Base-by-base conservation (phyloP, 768 basidiomycete species). In the Tephrocybe rancida region DNA sequence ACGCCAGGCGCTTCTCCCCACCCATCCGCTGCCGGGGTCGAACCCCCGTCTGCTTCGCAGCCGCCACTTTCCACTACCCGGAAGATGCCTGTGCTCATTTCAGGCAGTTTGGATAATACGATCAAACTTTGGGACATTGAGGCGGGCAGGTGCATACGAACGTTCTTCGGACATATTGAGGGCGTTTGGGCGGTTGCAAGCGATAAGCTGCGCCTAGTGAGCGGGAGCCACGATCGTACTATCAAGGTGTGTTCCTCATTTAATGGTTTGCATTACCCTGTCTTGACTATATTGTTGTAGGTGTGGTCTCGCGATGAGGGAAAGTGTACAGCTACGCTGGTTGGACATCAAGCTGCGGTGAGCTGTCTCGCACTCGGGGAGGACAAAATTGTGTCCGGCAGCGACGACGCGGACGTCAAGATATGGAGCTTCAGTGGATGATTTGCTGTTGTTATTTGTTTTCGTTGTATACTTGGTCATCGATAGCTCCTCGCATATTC, bases 51-150 rank as follows among this genome's bases (percentile, higher is more conserved):
- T 9, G 32, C 39, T 19, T 50, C 42, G 4, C 22, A 39, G 21
- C 26, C 27, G 26, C 13, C 42, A 16, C 47, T 53, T 11, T 50
- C 56, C 22, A 39, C 60, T 30, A 70, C 60, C 19, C 70, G 67
- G 61, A 84, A 79, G 62, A 85, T 82, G 56, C 88, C 90, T 7
- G 70, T 96, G 19, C 79, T 98, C 51, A 84, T 97, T 56, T 92
- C 94, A 3, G 95, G 92, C 3, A 88, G 89, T 63, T 76, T 97
- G 60, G 95, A 98, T 67, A 97, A 98, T 65, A 98, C 95, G 26
- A 87, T 98, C 73, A 94, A 92, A 68, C 64, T 95, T 37, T 99
- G 97, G 97, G 94, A 98, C 64, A 84, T 98, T 24, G 92, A 95
- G 61, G 83, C 86, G 1, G 93, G 88, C 35, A 84, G 87, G 63